Percentiles rank a stretch among this genome's conserved stretches.
Conservation (phyloP, 75 land plant species). For the Azolla pinnata region DNA sequence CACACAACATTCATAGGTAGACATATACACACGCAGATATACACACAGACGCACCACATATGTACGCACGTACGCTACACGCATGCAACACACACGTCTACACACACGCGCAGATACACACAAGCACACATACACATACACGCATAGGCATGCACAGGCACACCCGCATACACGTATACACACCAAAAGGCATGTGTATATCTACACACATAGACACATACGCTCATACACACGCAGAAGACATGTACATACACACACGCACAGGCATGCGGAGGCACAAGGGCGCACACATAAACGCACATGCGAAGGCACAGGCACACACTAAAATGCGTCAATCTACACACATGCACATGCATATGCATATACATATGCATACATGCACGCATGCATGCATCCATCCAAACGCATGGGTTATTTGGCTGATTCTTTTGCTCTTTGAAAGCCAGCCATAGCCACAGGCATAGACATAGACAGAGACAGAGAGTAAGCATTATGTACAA, state of each 20-base stretch:
- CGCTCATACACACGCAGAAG: neutral
- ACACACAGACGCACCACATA: too few species aligned
- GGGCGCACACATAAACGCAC: neutral
- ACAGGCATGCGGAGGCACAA: neutral
- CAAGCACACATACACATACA: too few species aligned
- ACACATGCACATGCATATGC: neutral
- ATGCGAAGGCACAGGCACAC: slow-evolving; percentile 1
- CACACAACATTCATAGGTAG: too few species aligned
- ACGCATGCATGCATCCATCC: neutral
- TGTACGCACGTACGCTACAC: too few species aligned
- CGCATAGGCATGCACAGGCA: neutral
- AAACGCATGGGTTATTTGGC: neutral
- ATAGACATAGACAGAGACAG: too few species aligned
- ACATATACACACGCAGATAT: too few species aligned
- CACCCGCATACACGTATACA: neutral
- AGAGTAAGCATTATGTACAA: too few species aligned
- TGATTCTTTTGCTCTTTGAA: too few species aligned
- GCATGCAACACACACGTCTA: too few species aligned
- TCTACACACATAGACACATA: neutral
- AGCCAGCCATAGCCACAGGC: too few species aligned
- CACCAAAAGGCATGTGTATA: neutral
- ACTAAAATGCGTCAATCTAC: neutral
- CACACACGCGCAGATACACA: too few species aligned
- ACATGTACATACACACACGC: neutral
- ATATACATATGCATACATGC: neutral